A percentile compares a stretch with the other conserved stretches of the same genome.
These are phyloP conservation scores for Teunomyces barrocoloradensis DNA, from an alignment of 805 yeast species.

Conservation along the genomic window DNA sequence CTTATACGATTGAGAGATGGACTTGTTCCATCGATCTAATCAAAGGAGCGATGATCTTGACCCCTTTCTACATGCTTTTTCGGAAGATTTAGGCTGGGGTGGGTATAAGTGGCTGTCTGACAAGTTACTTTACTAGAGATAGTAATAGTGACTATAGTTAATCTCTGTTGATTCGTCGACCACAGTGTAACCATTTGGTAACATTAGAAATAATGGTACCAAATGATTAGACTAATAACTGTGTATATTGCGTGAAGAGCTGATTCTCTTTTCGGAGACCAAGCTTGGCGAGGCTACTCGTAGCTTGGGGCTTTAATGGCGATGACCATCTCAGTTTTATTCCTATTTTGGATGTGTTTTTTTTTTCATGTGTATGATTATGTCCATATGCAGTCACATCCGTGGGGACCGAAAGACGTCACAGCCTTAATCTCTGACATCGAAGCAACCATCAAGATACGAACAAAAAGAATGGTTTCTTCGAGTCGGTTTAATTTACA, in stretches of 20 bases:
- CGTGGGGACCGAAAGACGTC: background rate
- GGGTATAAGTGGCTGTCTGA: slow-evolving; percentile 99
- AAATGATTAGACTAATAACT: background rate
- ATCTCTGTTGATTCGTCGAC: slow-evolving; percentile 40
- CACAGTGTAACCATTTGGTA: slow-evolving; percentile 11
- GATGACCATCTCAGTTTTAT: no score
- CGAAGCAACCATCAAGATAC: no score
- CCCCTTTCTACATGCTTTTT: slow-evolving; percentile 82
- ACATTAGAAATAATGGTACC: background rate
- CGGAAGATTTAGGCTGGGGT: slow-evolving; percentile 83
- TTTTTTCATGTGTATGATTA: background rate
- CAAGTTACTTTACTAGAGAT: slow-evolving; percentile 58
- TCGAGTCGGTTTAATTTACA: no score
- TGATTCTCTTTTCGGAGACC: no score
- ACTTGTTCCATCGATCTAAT: slow-evolving; percentile 8
- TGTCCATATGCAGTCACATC: background rate
- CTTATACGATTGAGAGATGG: slow-evolving; percentile 15
- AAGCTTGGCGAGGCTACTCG: no score
- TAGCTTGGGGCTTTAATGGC: no score
- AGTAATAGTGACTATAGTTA: slow-evolving; percentile 25
- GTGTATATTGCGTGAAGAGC: no score
- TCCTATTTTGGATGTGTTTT: no score
- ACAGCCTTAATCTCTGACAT: background rate
- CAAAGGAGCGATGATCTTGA: slow-evolving; percentile 99
- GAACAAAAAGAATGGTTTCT: no score